Evolutionary conservation across 1,139 yeast species (phyloP).

Genomic region (Saccharomyces hybrid): DNA sequence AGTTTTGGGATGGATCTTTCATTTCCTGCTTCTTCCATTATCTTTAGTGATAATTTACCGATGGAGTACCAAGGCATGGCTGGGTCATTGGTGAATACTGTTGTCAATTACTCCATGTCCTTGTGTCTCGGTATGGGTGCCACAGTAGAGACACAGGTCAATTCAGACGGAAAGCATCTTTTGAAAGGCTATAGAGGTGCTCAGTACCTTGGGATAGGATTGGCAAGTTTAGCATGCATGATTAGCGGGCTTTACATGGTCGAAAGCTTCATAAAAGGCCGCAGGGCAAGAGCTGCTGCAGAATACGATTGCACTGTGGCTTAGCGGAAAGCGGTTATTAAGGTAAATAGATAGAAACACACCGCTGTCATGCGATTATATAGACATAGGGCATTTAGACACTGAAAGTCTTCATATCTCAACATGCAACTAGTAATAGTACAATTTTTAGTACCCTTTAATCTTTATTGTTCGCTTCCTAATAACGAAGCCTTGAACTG

Average conservation of each 20-base stretch:
- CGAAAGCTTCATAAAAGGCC: conserved; percentile 2
- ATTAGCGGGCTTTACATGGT: conserved; percentile 10
- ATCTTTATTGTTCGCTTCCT: background rate
- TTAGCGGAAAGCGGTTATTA: background rate
- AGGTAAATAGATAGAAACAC: background rate
- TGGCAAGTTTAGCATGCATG: conserved; percentile 17
- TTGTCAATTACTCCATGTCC: conserved; percentile 48
- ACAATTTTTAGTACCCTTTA: background rate
- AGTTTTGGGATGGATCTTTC: conserved; percentile 56
- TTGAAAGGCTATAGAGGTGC: conserved; percentile 41
- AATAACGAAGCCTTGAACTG: background rate
- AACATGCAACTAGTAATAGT: background rate
- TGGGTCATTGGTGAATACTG: conserved; percentile 49
- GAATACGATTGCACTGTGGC: background rate
- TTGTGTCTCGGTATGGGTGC: conserved; percentile 46
- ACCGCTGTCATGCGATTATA: background rate
- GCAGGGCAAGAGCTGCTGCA: background rate
- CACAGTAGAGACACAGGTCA: conserved; percentile 40
- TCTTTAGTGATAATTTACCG: conserved; percentile 45
- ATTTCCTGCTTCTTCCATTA: conserved; percentile 50
- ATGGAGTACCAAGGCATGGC: conserved; percentile 52
- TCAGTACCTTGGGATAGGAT: conserved; percentile 33
- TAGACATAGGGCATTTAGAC: background rate
- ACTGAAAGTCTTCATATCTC: background rate
- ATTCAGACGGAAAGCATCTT: conserved; percentile 21